These are phyloP conservation scores for Taxillus chinensis DNA, from an alignment of 164 flowering plant species.

Conservation along the genomic window DNA sequence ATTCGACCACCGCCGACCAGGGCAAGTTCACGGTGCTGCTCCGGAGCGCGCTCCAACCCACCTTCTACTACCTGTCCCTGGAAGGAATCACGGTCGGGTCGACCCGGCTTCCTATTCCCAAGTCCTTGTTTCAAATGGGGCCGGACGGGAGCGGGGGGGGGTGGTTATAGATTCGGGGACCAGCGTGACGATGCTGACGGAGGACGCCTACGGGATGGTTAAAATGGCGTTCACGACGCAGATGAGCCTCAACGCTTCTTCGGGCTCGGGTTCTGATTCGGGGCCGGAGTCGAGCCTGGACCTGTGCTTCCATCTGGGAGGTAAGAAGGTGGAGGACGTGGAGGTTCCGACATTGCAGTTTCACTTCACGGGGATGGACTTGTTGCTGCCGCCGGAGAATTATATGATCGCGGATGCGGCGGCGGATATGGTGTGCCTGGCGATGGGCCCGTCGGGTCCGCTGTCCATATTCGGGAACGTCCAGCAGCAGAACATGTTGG, in stretches of 20 bases:
- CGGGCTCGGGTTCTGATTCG: neutral
- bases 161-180: conserved; percentile 2
- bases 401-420: neutral
- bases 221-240: neutral
- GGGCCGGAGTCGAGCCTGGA: neutral
- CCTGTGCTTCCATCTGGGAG: neutral
- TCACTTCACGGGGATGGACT: neutral
- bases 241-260: neutral
- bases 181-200: neutral
- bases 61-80: neutral
- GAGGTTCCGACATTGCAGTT: neutral
- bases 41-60: neutral
- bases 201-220: neutral
- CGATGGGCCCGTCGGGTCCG: neutral
- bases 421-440: neutral
- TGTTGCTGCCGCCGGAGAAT: conserved; percentile 1
- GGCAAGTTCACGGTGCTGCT: neutral
- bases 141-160: neutral
- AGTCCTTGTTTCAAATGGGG: neutral
- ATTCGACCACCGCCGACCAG: neutral
- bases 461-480: neutral
- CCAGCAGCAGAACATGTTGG: conserved; percentile 1
- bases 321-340: neutral
- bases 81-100: conserved; percentile 1
- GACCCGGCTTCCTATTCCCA: neutral